Conservation (phyloP, 352 stramenopile species). For the Phytophthora pini region DNA sequence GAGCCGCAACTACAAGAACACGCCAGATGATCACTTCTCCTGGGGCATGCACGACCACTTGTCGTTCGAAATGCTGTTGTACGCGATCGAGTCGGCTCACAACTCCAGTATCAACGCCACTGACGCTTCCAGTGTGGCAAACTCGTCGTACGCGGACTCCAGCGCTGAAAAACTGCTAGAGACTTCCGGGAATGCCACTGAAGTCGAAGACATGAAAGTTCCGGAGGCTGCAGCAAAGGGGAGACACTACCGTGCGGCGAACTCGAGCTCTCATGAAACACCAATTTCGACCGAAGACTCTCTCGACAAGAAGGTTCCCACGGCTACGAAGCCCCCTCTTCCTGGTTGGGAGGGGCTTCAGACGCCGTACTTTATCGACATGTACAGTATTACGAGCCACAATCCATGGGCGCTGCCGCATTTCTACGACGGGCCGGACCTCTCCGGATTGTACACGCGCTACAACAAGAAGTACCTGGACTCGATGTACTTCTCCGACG, state of each 20-base stretch:
- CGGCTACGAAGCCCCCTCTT: slow-evolving; percentile 27
- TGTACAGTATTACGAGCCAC: slow-evolving; percentile 82
- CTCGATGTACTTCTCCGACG: slow-evolving; percentile 73
- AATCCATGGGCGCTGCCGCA: slow-evolving; percentile 64
- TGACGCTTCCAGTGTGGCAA: not conserved
- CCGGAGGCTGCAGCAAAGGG: slow-evolving; percentile 28
- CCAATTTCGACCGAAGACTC: slow-evolving; percentile 7
- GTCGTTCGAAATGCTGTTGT: slow-evolving; percentile 76
- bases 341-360: slow-evolving; percentile 65
- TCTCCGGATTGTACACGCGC: slow-evolving; percentile 61
- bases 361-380: slow-evolving; percentile 79
- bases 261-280: slow-evolving; percentile 7
- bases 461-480: slow-evolving; percentile 80
- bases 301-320: slow-evolving; percentile 11
- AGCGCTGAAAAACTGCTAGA: not conserved
- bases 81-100: slow-evolving; percentile 59
- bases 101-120: slow-evolving; percentile 43
- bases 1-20: slow-evolving; percentile 59
- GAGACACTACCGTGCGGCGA: slow-evolving; percentile 29
- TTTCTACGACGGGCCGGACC: slow-evolving; percentile 53
- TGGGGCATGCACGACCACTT: slow-evolving; percentile 79
- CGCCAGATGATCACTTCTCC: slow-evolving; percentile 65
- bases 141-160: not conserved
- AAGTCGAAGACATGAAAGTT: slow-evolving; percentile 15
- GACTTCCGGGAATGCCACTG: slow-evolving; percentile 16